Percentiles rank a stretch among this genome's conserved stretches.
phyloP scores from a whole-genome alignment of 2,329 filamentous ascomycete genomes.

The Aspergillus pseudonomiae region DNA sequence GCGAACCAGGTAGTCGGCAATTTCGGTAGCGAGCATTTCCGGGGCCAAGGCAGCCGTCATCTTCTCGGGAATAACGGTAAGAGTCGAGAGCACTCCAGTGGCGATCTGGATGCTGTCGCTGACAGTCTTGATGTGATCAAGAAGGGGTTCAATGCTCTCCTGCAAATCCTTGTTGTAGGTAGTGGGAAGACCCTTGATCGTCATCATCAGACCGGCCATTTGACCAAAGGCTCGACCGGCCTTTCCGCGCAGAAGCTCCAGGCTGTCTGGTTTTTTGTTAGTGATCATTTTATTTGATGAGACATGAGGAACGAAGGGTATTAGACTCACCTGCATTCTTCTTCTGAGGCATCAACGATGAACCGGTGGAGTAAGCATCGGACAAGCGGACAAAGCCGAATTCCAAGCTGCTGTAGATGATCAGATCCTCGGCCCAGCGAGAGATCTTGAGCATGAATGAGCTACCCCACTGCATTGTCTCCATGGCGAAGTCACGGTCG shows the following conservation, averaged over 20 bases:
- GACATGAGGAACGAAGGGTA: too few species aligned
- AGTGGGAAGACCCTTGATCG: slow-evolving; percentile 72
- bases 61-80: slow-evolving; percentile 69
- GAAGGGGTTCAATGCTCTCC: slow-evolving; percentile 81
- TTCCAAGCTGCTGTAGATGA: slow-evolving; percentile 76
- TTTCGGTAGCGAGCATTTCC: slow-evolving; percentile 73
- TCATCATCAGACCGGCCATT: slow-evolving; percentile 79
- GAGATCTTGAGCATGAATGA: slow-evolving; percentile 80
- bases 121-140: slow-evolving; percentile 81
- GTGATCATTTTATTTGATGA: neutral
- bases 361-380: slow-evolving; percentile 79
- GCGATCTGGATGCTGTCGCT: slow-evolving; percentile 81
- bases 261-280: slow-evolving; percentile 54
- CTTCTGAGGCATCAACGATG: slow-evolving; percentile 80
- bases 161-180: slow-evolving; percentile 95
- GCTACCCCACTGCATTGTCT: slow-evolving; percentile 78
- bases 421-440: slow-evolving; percentile 82
- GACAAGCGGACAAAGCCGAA: slow-evolving; percentile 76
- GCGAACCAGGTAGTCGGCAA: slow-evolving; percentile 52
- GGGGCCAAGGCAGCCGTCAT: slow-evolving; percentile 80
- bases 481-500: slow-evolving; percentile 80
- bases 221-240: slow-evolving; percentile 76
- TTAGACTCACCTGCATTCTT: slow-evolving; percentile 61
- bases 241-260: slow-evolving; percentile 78
- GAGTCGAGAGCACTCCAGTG: slow-evolving; percentile 75